Evolutionary conservation across 192 early-diverging fungal species (phyloP).

Genomic region (Coemansia sp.): DNA sequence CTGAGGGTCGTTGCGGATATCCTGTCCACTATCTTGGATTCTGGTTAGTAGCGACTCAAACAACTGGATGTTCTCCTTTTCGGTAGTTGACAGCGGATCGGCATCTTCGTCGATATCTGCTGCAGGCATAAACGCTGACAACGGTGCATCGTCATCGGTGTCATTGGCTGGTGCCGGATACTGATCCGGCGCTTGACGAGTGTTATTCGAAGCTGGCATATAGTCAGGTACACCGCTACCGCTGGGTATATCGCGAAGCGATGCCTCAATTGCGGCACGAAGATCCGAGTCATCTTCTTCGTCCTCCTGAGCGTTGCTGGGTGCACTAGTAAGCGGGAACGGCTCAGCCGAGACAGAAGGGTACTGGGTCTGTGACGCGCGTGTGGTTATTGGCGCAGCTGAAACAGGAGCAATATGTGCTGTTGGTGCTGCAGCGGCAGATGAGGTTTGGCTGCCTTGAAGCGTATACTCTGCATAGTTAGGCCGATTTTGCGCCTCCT

Average conservation of each 20-base stretch:
- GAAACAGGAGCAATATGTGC: not conserved
- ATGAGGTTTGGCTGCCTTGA: conserved; percentile 12
- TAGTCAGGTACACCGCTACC: conserved; percentile 27
- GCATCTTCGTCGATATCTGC: conserved; percentile 26
- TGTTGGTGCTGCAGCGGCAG: not conserved
- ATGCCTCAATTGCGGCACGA: conserved; percentile 76
- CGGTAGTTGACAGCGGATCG: conserved; percentile 69
- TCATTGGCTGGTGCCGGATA: not conserved
- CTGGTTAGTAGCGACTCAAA: conserved; percentile 85
- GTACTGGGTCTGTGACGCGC: conserved; percentile 18
- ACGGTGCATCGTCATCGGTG: conserved; percentile 15
- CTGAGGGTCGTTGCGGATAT: conserved; percentile 73
- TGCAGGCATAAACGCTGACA: conserved; percentile 44
- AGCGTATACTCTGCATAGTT: conserved; percentile 49
- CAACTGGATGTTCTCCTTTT: conserved; percentile 86
- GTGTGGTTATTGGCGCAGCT: conserved; percentile 1
- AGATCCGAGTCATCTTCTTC: conserved; percentile 71
- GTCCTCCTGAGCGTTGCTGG: conserved; percentile 23
- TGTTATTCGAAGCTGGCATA: conserved; percentile 3
- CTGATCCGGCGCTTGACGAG: conserved; percentile 2
- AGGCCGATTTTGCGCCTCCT: conserved; percentile 57
- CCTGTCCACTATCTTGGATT: conserved; percentile 76
- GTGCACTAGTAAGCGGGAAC: conserved; percentile 35
- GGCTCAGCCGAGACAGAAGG: conserved; percentile 31
- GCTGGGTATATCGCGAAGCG: conserved; percentile 60